Base-by-base conservation (phyloP, 345 rosid genomes). In the Alliaria petiolata region DNA sequence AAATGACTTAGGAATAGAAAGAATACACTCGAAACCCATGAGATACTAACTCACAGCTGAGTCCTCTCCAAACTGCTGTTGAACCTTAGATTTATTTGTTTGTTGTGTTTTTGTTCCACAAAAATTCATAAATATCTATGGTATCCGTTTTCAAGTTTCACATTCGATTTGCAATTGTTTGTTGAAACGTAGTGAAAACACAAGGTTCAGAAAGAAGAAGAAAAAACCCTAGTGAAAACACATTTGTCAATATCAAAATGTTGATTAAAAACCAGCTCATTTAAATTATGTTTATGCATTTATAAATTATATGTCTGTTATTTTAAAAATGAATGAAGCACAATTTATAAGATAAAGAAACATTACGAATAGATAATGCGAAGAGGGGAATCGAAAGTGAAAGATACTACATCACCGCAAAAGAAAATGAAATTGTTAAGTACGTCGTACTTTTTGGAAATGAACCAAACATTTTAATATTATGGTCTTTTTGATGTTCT, bases 341-440 rank as follows among this genome's bases (percentile, higher is more conserved):
- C 6, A 8, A 1, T 1, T 10, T 13, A 34, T 25, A 44, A n/a
- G n/a, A n/a, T n/a, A 19, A 47, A 19, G 10, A 51, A 52, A 25
- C 3, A 39, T 66, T 58, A 22, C 3, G 25, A 33, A 13, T 52
- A 16, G 50, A 61, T 75, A 67, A 60, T 43, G 78, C 10, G 69
- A 75, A 43, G 78, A 67, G 57, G 62, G 47, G 63, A 61, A 75
- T 44, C 78, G 78, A 67, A 67, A 67, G 14, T 67, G 72, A 50
- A 59, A 59, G 25, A 75, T 34, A 11, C 63, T 75, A 67, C 74
- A 75, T 75, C 74, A 75, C 63, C 51, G 14, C 73, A 67, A 53
- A n/a, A 66, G 31, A 50, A 56, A 43, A 19, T 31, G 10, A 33
- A 31, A 20, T 22, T 63, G 33, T 25, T 33, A 74, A 67, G 73